phyloP scores from a whole-genome alignment of 176 grass and related monocot species.

The Saccharum spontaneum region DNA sequence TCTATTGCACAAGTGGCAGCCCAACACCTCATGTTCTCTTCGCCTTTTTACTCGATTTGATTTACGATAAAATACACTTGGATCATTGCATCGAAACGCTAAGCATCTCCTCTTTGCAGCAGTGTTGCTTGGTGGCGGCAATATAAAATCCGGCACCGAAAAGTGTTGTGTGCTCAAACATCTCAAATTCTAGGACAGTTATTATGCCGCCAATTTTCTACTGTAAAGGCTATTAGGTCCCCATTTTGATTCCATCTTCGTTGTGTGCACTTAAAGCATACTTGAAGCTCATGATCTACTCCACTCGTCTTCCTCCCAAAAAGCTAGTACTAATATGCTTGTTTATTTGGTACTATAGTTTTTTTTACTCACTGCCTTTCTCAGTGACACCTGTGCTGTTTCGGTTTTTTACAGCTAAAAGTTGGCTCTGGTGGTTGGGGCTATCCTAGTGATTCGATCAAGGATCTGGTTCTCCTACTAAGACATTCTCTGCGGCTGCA shows the following conservation, averaged over 20 bases:
- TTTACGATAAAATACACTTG: slow-evolving; percentile 31
- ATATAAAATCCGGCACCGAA: slow-evolving; percentile 25
- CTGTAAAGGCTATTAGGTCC: slow-evolving; percentile 42
- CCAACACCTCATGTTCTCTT: slow-evolving; percentile 57
- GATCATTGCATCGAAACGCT: slow-evolving; percentile 20
- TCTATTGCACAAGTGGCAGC: slow-evolving; percentile 28
- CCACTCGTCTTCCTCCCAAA: slow-evolving; percentile 20
- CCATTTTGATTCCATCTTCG: slow-evolving; percentile 57
- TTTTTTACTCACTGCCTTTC: slow-evolving; percentile 24
- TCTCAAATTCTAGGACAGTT: slow-evolving; percentile 36
- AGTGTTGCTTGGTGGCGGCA: neutral
- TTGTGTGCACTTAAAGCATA: slow-evolving; percentile 51
- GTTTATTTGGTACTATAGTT: slow-evolving; percentile 35
- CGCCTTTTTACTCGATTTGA: slow-evolving; percentile 33
- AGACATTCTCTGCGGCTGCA: slow-evolving; percentile 37
- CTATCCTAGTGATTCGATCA: slow-evolving; percentile 50
- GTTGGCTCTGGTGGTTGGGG: slow-evolving; percentile 49
- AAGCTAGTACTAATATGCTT: slow-evolving; percentile 34
- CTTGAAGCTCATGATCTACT: slow-evolving; percentile 49
- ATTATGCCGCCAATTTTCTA: slow-evolving; percentile 35
- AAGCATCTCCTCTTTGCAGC: slow-evolving; percentile 15
- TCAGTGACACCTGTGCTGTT: slow-evolving; percentile 38
- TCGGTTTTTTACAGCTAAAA: slow-evolving; percentile 57
- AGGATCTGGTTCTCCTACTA: slow-evolving; percentile 52
- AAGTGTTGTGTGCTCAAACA: slow-evolving; percentile 31